These are phyloP conservation scores for Colletotrichum sp. DNA, from an alignment of 2,329 filamentous ascomycete species.

Conservation along the genomic window DNA sequence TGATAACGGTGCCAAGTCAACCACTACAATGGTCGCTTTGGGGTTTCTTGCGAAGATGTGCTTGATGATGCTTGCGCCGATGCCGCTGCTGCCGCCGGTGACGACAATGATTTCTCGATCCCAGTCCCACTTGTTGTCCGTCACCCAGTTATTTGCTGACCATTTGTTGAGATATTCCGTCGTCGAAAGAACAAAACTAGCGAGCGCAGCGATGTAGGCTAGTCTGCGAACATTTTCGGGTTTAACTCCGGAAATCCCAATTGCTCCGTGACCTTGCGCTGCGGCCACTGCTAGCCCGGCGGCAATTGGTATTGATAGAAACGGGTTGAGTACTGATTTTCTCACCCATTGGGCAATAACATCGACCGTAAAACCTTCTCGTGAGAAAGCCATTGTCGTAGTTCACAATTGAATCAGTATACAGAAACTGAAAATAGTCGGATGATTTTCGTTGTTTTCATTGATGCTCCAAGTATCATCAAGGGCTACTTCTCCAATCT, in stretches of 20 bases:
- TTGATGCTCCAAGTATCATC: background rate
- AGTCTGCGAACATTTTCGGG: background rate
- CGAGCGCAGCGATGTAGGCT: conserved; percentile 10
- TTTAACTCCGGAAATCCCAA: background rate
- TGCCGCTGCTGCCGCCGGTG: conserved; percentile 48
- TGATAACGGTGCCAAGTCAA: conserved; percentile 36
- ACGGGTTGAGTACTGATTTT: conserved; percentile 25
- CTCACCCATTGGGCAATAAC: conserved; percentile 19
- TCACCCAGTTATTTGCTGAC: conserved; percentile 29
- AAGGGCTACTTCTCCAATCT: background rate
- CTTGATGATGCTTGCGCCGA: conserved; percentile 40
- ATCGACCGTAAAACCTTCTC: conserved; percentile 31
- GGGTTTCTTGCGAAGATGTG: conserved; percentile 30
- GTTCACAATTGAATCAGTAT: background rate
- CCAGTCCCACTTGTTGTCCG: conserved; percentile 36
- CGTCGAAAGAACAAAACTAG: conserved; percentile 22
- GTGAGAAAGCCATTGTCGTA: background rate
- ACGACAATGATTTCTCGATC: conserved; percentile 46
- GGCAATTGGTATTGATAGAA: conserved; percentile 21
- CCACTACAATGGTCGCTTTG: conserved; percentile 32
- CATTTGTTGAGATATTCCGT: conserved; percentile 27
- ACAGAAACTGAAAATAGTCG: background rate
- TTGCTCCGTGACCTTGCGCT: background rate
- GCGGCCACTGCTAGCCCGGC: conserved; percentile 5
- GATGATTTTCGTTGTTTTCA: background rate